Evolutionary conservation across 1,284 basidiomycete genomes (phyloP), one percentile per base, ranked within the genome.

Genomic region (Anthracocystis panici-leucophaei): DNA sequence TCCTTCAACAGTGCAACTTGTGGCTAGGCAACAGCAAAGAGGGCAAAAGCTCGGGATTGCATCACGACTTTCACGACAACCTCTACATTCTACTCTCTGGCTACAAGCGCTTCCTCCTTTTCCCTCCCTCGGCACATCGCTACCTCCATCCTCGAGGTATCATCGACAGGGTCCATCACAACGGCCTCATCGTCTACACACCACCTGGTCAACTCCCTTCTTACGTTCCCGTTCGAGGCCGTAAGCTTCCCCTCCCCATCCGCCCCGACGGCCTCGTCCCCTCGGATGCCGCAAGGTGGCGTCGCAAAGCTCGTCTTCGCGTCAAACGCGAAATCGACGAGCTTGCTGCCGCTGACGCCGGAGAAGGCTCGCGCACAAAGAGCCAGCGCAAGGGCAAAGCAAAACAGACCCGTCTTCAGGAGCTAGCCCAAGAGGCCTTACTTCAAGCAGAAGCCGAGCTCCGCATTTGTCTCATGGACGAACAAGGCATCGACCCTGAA

Each of bases 41-140:
- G 23, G 78, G 75, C 20, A 78, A 77, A 46, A 82, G 77, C 54
- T 78, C 75, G 9, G 83, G 82, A 0, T 59, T 84, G 51, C 83
- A 84, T 58, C 83, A 85, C 56, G 83, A 85, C 57, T 84, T 84
- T 35, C 83, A 85, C 60, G 83, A 85, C 57, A 85, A 85, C 38
- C 77, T 85, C 35, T 85, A 85, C 70, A 65, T 83, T 38, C 72
- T 84, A 7, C 68, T 84, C n/a, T 78, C 77, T 11, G 83, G 83
- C 33, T 69, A 75, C 52, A 85, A 85, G 46, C 73, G 83, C 18
- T 83, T 85, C 46, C 60, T 85, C n/a, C 74, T 85, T 48, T 85
- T 82, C 41, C 83, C 83, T 2, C 83, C 83, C 5, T 61, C 71
- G 2, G 78, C 81, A 20, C 74, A 83, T 61, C 54, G 55, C 8